These are phyloP conservation scores for Senecio squalidus DNA, from an alignment of 140 eudicot genomes.

Conservation along the genomic window DNA sequence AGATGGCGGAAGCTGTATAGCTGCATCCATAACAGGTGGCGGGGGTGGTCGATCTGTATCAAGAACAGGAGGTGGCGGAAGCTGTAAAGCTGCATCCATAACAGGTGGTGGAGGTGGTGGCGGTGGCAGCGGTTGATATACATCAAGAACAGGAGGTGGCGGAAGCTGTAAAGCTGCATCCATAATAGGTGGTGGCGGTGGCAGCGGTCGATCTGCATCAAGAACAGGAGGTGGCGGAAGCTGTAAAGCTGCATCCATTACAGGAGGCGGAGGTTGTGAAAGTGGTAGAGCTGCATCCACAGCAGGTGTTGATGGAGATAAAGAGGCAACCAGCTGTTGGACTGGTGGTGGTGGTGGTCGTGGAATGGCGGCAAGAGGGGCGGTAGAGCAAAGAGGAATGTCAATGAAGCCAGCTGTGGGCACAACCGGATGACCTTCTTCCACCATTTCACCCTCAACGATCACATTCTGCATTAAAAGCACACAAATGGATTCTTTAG, in stretches of 20 bases:
- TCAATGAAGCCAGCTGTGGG: neutral
- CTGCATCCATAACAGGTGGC: neutral
- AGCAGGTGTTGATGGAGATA: constrained; percentile 2
- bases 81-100: neutral
- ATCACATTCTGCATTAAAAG: constrained; percentile 4
- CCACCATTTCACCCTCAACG: neutral
- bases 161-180: neutral
- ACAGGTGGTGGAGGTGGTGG: neutral
- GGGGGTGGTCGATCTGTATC: neutral
- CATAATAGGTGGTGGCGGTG: neutral
- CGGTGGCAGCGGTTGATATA: constrained; percentile 5
- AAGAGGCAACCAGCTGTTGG: neutral
- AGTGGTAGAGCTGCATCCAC: neutral
- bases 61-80: neutral
- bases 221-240: neutral
- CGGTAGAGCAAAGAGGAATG: constrained; percentile 14
- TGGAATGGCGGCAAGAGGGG: constrained; percentile 2
- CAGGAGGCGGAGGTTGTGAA: neutral
- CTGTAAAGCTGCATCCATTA: neutral
- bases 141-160: neutral
- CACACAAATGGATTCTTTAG: neutral
- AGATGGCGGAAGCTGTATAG: neutral
- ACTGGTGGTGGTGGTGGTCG: neutral
- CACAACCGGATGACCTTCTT: neutral
- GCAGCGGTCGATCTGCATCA: too few species aligned